Evolutionary conservation across 2,329 filamentous ascomycete species (phyloP).

Genomic region (Dothidotthia symphoricarpi): DNA sequence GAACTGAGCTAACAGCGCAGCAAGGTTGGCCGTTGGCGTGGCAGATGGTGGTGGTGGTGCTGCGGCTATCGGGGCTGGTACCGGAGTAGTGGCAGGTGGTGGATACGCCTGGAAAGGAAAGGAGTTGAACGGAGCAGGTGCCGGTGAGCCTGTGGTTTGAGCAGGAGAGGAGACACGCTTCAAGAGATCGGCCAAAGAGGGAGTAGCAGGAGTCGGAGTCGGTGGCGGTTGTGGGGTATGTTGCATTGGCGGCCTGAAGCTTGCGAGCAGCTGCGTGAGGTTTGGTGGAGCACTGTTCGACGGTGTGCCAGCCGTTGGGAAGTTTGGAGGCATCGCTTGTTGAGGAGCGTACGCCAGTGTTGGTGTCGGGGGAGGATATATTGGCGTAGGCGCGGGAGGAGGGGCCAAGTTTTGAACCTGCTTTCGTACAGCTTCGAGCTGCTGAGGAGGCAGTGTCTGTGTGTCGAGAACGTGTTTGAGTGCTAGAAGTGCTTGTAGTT

Average conservation of each 20-base stretch:
- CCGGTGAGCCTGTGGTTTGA: conserved; percentile 24
- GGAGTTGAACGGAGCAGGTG: conserved; percentile 28
- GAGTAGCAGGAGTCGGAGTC: conserved; percentile 18
- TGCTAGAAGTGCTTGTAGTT: conserved; percentile 80
- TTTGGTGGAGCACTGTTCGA: conserved; percentile 24
- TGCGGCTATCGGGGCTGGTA: conserved; percentile 14
- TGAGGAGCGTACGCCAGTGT: conserved; percentile 33
- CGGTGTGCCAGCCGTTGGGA: conserved; percentile 18
- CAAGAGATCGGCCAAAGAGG: conserved; percentile 33
- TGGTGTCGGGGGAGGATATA: conserved; percentile 33
- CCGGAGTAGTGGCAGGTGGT: conserved; percentile 21
- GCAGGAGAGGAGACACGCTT: conserved; percentile 30
- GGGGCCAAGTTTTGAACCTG: conserved; percentile 75
- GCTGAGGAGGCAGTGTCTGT: conserved; percentile 74
- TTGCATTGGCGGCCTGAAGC: conserved; percentile 21
- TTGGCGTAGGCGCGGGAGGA: conserved; percentile 52
- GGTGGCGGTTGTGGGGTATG: conserved; percentile 20
- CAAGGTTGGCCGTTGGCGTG: conserved; percentile 31
- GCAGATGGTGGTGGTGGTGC: conserved; percentile 28
- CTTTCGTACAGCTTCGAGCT: conserved; percentile 79
- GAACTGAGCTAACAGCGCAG: conserved; percentile 34
- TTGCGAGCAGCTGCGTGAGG: conserved; percentile 33
- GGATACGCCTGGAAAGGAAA: conserved; percentile 28
- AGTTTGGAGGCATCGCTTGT: conserved; percentile 15
- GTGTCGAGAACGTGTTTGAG: conserved; percentile 77